Evolutionary conservation across 257 asterid species (phyloP), one percentile per base, ranked within the genome.

Genomic region (Rubia yunnanensis): DNA sequence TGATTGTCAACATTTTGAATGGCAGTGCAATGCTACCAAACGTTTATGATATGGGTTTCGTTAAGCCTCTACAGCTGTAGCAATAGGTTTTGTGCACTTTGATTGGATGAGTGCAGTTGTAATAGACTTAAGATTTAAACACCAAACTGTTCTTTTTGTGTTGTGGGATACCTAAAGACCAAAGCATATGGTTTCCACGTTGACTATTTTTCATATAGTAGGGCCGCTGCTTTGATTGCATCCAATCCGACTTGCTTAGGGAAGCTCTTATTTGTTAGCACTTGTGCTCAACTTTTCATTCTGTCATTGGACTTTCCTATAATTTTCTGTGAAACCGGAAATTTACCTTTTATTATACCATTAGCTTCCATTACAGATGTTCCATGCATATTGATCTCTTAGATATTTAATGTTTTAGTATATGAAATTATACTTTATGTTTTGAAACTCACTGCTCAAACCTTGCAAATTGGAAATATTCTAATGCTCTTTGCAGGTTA

Each of bases 401-500:
- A 20, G 30, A 14, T 58, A 32, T 20, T n/a, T n/a, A n/a, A n/a
- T n/a, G n/a, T n/a, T 0, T 41, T 17, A 44, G 30, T 49, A 38
- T 15, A 59, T 8, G 60, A 58, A 30, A 22, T 44, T 1, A 46
- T 30, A 22, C 17, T 22, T 36, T 34, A 36, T 24, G 26, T 22
- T 4, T 30, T 44, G 7, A 11, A 64, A 63, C 28, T 38, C 59
- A 7, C 2, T 15, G 39, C 11, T 11, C 22, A 54, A 22, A 20
- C 13, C 36, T 28, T 20, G 35, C 56, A 22, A 20, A 50, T 54
- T n/a, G 50, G 35, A 65, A 28, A 18, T 57, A 46, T 27, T 18
- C 24, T 65, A 63, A 20, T 61, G 10, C 66, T 31, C 27, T 68
- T 48, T 61, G 62, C 70, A 80, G 84, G 84, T 80, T 65, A 70